A percentile compares a stretch with the other conserved stretches of the same genome.
phyloP scores from a whole-genome alignment of 2,329 filamentous ascomycete species.

The Alternaria sp. region DNA sequence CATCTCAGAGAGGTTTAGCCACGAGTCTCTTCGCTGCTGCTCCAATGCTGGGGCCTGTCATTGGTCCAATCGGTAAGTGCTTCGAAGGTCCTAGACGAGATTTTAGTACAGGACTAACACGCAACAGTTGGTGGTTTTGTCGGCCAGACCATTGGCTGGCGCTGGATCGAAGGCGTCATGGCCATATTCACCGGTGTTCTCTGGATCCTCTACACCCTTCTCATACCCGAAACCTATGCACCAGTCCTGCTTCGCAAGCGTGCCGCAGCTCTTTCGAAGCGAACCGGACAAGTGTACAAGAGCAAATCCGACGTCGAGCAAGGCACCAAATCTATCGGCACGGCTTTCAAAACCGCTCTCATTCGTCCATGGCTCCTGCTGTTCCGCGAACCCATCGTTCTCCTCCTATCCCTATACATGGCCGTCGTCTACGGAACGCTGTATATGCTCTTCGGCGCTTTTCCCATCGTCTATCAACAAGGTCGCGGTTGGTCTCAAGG shows the following conservation, averaged over 20 bases:
- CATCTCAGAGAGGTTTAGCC: conserved; percentile 55
- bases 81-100: neutral
- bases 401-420: neutral
- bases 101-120: conserved; percentile 5
- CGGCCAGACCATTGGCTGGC: neutral
- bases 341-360: neutral
- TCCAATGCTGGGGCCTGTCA: conserved; percentile 58
- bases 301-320: conserved; percentile 56
- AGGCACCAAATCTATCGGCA: too few species aligned
- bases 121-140: conserved; percentile 20
- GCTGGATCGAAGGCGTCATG: conserved; percentile 58
- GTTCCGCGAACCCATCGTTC: neutral
- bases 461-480: neutral
- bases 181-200: conserved; percentile 45
- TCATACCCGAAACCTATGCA: conserved; percentile 68
- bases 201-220: conserved; percentile 37
- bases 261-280: neutral
- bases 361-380: neutral
- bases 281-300: conserved; percentile 32
- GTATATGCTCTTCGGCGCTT: neutral
- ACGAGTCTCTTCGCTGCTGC: conserved; percentile 55
- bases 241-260: conserved; percentile 12
- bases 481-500: conserved; percentile 47
- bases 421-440: neutral
- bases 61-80: conserved; percentile 53